phyloP scores from a whole-genome alignment of 257 asterid species.

The Henckelia pumila region DNA sequence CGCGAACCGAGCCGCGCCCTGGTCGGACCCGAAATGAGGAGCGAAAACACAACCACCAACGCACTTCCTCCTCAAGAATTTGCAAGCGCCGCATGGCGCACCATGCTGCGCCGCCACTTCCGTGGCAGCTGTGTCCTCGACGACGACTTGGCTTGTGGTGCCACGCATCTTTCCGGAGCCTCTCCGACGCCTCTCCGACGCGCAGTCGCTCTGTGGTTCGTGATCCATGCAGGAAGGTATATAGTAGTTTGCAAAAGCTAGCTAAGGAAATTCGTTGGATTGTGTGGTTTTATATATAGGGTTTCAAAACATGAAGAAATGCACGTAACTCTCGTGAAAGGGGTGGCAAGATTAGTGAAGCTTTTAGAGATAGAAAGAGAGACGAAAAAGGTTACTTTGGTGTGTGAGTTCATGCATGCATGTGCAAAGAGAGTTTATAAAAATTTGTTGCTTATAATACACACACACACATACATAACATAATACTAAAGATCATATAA shows the following conservation, averaged over 20 bases:
- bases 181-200: conserved; percentile 35
- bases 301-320: conserved; percentile 26
- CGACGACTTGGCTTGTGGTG: neutral
- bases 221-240: conserved; percentile 42
- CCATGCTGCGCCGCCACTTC: conserved; percentile 22
- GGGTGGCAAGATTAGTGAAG: conserved; percentile 51
- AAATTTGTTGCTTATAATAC: conserved; percentile 5
- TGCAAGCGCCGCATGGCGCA: conserved; percentile 91
- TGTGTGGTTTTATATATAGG: conserved; percentile 19
- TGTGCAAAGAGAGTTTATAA: conserved; percentile 83
- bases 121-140: neutral
- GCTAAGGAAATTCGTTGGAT: neutral
- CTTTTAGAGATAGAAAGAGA: conserved; percentile 29
- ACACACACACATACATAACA: too few species aligned
- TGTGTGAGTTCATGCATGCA: conserved; percentile 52
- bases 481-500: neutral
- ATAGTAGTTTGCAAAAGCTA: neutral
- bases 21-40: conserved; percentile 78
- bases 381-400: conserved; percentile 24
- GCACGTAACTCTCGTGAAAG: conserved; percentile 79
- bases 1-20: conserved; percentile 82
- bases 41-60: conserved; percentile 75
- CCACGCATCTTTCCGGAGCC: conserved; percentile 34
- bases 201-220: conserved; percentile 32
- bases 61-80: conserved; percentile 90